phyloP scores from a whole-genome alignment of 2,329 filamentous ascomycete genomes.

The Septoria linicola region DNA sequence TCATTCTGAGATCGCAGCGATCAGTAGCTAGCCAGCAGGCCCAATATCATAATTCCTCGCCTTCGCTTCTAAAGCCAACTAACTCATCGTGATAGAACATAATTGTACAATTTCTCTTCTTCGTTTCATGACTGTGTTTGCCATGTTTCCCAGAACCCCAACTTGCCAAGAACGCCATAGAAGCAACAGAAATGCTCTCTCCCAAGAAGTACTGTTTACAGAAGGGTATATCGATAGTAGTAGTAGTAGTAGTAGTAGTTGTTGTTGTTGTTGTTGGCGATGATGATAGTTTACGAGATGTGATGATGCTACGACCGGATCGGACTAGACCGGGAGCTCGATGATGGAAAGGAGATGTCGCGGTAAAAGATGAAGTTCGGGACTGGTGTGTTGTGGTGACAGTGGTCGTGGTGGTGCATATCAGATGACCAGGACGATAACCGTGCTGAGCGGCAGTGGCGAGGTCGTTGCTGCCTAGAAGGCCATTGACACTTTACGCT shows the following conservation, averaged over 20 bases:
- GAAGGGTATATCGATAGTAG: conserved; percentile 25
- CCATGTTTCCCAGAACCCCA: too few species aligned
- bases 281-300: too few species aligned
- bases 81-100: too few species aligned
- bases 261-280: too few species aligned
- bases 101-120: conserved; percentile 14
- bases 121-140: too few species aligned
- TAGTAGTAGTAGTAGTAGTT: too few species aligned
- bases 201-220: conserved; percentile 17
- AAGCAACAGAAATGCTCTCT: not conserved
- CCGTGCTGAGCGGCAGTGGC: too few species aligned
- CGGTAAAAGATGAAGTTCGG: not conserved
- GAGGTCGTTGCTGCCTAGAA: not conserved
- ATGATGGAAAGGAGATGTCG: conserved; percentile 10
- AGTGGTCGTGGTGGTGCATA: not conserved
- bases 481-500: too few species aligned
- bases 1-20: conserved; percentile 6
- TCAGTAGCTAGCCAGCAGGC: conserved; percentile 14
- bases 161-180: too few species aligned
- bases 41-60: too few species aligned
- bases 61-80: too few species aligned
- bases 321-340: conserved; percentile 17
- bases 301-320: conserved; percentile 18
- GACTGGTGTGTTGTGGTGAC: not conserved
- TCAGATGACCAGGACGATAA: not conserved